Base-by-base conservation (phyloP, 31 red algal species). In the Bonnemaisonia californica region DNA sequence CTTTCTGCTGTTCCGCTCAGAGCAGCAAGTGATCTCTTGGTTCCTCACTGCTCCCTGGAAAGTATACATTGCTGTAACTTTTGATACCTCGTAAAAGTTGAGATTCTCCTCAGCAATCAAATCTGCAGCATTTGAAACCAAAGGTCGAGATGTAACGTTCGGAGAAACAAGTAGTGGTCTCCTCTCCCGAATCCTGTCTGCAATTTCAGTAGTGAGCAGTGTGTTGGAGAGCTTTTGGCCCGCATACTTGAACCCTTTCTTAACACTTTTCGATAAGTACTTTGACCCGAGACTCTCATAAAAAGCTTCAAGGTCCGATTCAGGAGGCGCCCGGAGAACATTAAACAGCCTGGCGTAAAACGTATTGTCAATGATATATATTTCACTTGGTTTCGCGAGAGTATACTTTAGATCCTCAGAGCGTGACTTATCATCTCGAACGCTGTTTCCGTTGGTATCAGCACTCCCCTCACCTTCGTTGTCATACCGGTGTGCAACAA, bases 341-440 rank as follows among this genome's bases (percentile, higher is more conserved):
- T 57, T 65, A 35, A 92, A 92, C 81, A 92, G 60, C 23, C 82
- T 38, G 29, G 76, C 60, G 37, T 65, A 86, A 45, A 69, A 59
- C 9, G 89, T 63, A 42, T 92, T 84, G 34, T 92, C 89, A 63
- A 92, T 72, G 62, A 92, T 59, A 38, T 40, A 88, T 24, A 88
- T 88, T n/a, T 88, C 75, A 36, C 62, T 47, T 13, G 84, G 71
- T 63, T 88, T 88, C 1, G 84, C 84, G 23, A 88, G 54, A 8
- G 38, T 62, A 41, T 68, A 81, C 32, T 47, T 21, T 29, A 36
- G 34, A 16, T 61, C 64, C 35, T 60, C 60, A 2, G 54, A 24
- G 22, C 63, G 26, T n/a, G 41, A n/a, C 2, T 77, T 69, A 16
- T 63, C 23, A 28, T 42, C 41, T 29, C 48, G 38, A 34, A 41